Base-by-base conservation (phyloP, 768 basidiomycete species). In the Mycena epipterygia region DNA sequence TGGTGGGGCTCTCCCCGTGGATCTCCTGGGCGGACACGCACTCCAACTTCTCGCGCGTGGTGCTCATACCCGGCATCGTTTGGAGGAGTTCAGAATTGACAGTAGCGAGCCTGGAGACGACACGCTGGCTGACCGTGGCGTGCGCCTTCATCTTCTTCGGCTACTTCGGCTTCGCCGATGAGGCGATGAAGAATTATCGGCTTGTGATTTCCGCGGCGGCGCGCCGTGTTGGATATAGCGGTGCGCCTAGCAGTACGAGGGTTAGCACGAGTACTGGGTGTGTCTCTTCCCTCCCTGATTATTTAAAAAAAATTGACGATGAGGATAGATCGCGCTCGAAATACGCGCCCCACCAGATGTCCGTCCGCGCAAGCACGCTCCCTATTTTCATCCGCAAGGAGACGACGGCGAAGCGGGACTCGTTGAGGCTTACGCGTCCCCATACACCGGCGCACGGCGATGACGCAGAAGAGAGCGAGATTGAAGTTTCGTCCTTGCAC, bases 81-180 rank as follows among this genome's bases (percentile, higher is more conserved):
- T 90, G 89, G 89, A 81, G 80, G 46, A 16, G 63, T 23, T 68
- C 79, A 66, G 63, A 64, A 11, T 64, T 68, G 23, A 68, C 30
- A 5, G 77, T 77, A 2, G 33, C 68, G 12, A 72, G 76, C 0
- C 65, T 86, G 27, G 88, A 90, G 74, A 53, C 87, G 39, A 81
- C 78, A 6, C 85, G 90, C 58, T 90, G 89, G 89, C 60, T 82
- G 27, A 73, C 81, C n/a, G 70, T 88, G 9, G 70, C 84, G 37
- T 87, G 85, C 71, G 86, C 89, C 4, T 77, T 91, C 67, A 16
- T 87, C 48, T 92, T 93, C 82, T 93, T 92, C 75, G 78, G 77
- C n/a, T 88, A 90, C 82, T 93, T 93, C 74, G 91, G 90, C 2
- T 87, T 91, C 59, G 88, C 87, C 12, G 84, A 86, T 27, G 91